These are phyloP conservation scores for Monosporascus sp. DNA, from an alignment of 2,329 filamentous ascomycete genomes.

Conservation along the genomic window DNA sequence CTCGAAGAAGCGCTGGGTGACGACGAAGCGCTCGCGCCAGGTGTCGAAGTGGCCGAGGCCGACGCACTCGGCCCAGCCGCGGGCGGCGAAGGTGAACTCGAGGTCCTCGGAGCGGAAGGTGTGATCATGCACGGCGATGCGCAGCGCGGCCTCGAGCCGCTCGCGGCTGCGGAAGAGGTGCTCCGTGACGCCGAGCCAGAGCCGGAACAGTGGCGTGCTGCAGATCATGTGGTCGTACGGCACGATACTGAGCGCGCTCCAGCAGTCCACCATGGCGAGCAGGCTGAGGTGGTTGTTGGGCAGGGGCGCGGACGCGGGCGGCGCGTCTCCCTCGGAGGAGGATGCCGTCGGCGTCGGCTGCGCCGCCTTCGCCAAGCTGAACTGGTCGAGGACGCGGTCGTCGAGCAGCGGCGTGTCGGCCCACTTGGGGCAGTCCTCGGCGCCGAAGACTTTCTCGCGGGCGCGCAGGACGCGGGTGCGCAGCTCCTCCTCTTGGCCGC, in stretches of 20 bases:
- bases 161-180: constrained; percentile 82
- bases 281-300: constrained; percentile 93
- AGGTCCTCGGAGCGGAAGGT: constrained; percentile 93
- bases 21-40: constrained; percentile 86
- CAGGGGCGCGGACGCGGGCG: constrained; percentile 38
- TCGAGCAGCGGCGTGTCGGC: constrained; percentile 65
- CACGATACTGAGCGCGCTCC: constrained; percentile 87
- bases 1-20: constrained; percentile 87
- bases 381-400: constrained; percentile 81
- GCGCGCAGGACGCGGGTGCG: constrained; percentile 61
- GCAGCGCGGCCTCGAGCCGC: constrained; percentile 77
- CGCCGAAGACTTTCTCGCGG: constrained; percentile 66
- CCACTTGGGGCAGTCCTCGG: constrained; percentile 58
- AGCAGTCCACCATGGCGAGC: constrained; percentile 96
- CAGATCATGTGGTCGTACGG: constrained; percentile 99
- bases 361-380: constrained; percentile 66
- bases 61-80: constrained; percentile 94
- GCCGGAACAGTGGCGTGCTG: constrained; percentile 91
- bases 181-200: constrained; percentile 96
- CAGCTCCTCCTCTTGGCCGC: constrained; percentile 72
- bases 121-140: constrained; percentile 81
- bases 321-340: constrained; percentile 23
- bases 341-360: background rate
- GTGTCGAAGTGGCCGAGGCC: constrained; percentile 86
- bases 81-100: constrained; percentile 94